phyloP scores from a whole-genome alignment of 208 protist genomes.

The Trypanosomatidae sp. region DNA sequence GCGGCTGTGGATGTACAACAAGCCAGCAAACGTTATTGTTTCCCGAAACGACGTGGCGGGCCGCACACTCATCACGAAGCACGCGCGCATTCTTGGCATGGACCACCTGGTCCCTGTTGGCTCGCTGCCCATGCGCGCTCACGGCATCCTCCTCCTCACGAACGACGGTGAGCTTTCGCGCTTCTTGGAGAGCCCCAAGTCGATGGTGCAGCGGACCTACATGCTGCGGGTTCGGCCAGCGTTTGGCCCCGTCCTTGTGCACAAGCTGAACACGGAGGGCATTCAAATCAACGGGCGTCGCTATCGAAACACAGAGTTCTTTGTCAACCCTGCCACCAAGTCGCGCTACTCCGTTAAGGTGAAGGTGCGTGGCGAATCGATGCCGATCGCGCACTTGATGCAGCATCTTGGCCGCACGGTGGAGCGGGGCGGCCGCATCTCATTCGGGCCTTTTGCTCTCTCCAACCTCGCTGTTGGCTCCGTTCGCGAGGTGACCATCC shows the following conservation, averaged over 20 bases:
- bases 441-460: slow-evolving; percentile 84
- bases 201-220: slow-evolving; percentile 87
- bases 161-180: slow-evolving; percentile 90
- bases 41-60: slow-evolving; percentile 77
- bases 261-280: slow-evolving; percentile 85
- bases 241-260: slow-evolving; percentile 81
- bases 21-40: slow-evolving; percentile 85
- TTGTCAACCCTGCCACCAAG: slow-evolving; percentile 81
- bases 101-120: slow-evolving; percentile 88
- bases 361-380: slow-evolving; percentile 71
- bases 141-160: slow-evolving; percentile 83
- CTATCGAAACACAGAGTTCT: slow-evolving; percentile 66
- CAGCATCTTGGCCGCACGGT: slow-evolving; percentile 79
- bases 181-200: slow-evolving; percentile 75
- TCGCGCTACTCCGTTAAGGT: slow-evolving; percentile 85
- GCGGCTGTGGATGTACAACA: slow-evolving; percentile 90
- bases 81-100: slow-evolving; percentile 83
- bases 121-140: slow-evolving; percentile 82
- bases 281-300: slow-evolving; percentile 78
- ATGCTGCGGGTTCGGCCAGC: slow-evolving; percentile 78
- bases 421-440: slow-evolving; percentile 82
- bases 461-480: slow-evolving; percentile 75
- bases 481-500: slow-evolving; percentile 85
- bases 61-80: slow-evolving; percentile 73
- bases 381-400: slow-evolving; percentile 81